A percentile compares a stretch with the other conserved stretches of the same genome.
phyloP scores from a whole-genome alignment of 352 stramenopile genomes.

The Aphanomyces euteiches region DNA sequence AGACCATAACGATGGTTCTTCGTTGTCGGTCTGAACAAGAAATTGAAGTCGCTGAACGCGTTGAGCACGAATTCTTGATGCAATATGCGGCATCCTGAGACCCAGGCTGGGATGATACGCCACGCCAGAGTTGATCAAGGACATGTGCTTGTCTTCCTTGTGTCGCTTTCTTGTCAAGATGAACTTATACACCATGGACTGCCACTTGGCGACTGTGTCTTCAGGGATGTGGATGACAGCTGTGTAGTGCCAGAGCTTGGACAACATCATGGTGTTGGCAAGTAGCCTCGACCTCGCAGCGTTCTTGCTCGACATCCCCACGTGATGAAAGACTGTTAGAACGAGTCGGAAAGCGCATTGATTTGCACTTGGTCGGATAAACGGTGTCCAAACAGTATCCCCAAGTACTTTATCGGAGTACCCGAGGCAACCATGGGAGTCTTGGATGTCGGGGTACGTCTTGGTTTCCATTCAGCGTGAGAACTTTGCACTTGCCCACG shows the following conservation, averaged over 20 bases:
- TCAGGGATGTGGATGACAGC: neutral
- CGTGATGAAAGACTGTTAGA: neutral
- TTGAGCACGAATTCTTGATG: too few relatives aligned
- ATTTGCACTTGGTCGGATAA: neutral
- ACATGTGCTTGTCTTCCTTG: too few relatives aligned
- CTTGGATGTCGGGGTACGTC: neutral
- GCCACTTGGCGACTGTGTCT: neutral
- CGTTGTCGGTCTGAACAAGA: too few relatives aligned
- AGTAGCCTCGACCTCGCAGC: slow-evolving; percentile 6
- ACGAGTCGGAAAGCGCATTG: neutral
- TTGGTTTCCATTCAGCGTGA: slow-evolving; percentile 26
- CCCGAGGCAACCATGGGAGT: neutral
- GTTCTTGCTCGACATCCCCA: slow-evolving; percentile 16
- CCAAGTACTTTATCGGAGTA: slow-evolving; percentile 29
- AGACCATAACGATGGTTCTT: too few relatives aligned
- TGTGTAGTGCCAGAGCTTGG: slow-evolving; percentile 8
- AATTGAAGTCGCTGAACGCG: too few relatives aligned
- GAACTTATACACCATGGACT: neutral
- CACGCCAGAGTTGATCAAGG: too few relatives aligned
- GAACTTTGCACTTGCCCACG: slow-evolving; percentile 21
- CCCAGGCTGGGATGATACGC: too few relatives aligned
- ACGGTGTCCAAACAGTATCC: slow-evolving; percentile 14
- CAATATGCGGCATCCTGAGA: too few relatives aligned
- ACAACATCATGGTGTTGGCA: slow-evolving; percentile 3
- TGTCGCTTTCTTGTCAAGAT: neutral